Base-by-base conservation (phyloP, 768 basidiomycete genomes). In the Imleria badia region DNA sequence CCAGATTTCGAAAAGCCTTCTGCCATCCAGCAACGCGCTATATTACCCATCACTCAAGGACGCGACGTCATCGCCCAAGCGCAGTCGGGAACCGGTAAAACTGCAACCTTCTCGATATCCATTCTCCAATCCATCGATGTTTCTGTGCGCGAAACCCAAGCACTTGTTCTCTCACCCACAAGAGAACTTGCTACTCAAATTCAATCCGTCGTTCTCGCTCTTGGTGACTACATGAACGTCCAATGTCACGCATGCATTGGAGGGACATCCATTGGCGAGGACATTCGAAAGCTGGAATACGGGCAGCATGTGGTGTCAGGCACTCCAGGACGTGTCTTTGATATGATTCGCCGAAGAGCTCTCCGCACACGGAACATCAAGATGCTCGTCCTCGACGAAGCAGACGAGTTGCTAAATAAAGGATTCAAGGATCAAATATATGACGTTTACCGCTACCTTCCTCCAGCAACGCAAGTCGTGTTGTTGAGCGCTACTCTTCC, bases 341-440 rank as follows among this genome's bases (percentile, higher is more conserved):
- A 99, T 76, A 98, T 98, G 94, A 98, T 99, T 78, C 84, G 94
- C 56, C 83, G 96, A 66, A 82, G 94, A 64, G 89, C 89, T 66
- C 80, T 99, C 56, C 86, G 93, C 55, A 98, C 96, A 46, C 85
- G 94, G 61, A 94, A 95, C 74, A 95, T 99, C 82, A 98, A 99
- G 78, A 95, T 98, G 90, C 82, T 96, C 44, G 84, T 94, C 51
- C 84, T 95, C 10, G 94, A 95, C 65, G 93, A 95, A 74, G 94
- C 95, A 54, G 96, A 99, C 70, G 95, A 98, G 71, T 77, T 99
- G 54, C 81, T 98, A 58, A 94, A 94, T 79, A 95, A 94, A 74
- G 96, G 96, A 20, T 98, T 99, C 86, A 96, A 94, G 75, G 95
- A 99, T 72, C 94, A 98, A 75, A 98, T 98, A 68, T 98, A 98